phyloP scores from a whole-genome alignment of 768 basidiomycete genomes.

The Fibroporia radiculosa region DNA sequence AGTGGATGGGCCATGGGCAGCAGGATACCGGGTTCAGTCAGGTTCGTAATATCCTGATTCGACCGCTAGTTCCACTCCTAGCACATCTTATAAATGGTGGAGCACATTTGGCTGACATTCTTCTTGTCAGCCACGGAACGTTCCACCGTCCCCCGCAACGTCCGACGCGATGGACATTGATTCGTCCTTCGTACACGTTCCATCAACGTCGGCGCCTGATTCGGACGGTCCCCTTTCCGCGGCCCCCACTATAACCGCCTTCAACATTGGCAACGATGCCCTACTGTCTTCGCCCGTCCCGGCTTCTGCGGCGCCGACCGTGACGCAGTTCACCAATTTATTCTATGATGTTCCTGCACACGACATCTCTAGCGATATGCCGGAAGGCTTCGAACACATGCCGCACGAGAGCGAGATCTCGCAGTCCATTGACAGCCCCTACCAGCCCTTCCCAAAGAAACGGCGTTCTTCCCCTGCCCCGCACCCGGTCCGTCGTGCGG shows the following conservation, averaged over 20 bases:
- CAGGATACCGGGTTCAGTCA: constrained; percentile 23
- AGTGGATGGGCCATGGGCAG: constrained; percentile 42
- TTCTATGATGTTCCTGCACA: constrained; percentile 45
- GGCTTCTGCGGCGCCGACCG: constrained; percentile 43
- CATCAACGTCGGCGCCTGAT: constrained; percentile 26
- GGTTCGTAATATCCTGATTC: constrained; percentile 17
- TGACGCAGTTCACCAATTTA: constrained; percentile 47
- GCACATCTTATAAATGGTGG: not conserved
- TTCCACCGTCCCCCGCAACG: constrained; percentile 36
- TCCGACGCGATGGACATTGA: constrained; percentile 81
- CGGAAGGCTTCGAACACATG: not conserved
- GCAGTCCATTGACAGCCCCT: constrained; percentile 29
- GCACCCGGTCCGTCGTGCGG: constrained; percentile 4
- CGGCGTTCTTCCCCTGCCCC: constrained; percentile 23
- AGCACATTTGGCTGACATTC: constrained; percentile 10
- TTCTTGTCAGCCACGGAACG: constrained; percentile 26
- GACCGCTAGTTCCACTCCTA: constrained; percentile 1
- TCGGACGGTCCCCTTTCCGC: constrained; percentile 20
- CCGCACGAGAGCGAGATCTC: not conserved
- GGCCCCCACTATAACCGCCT: constrained; percentile 17
- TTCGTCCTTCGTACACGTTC: constrained; percentile 34
- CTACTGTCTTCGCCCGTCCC: constrained; percentile 19
- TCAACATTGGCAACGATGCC: constrained; percentile 13
- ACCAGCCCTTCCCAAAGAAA: constrained; percentile 26
- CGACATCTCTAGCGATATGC: constrained; percentile 8